Evolutionary conservation across 1,284 basidiomycete species (phyloP).

Genomic region (Neonothopanus nambi): DNA sequence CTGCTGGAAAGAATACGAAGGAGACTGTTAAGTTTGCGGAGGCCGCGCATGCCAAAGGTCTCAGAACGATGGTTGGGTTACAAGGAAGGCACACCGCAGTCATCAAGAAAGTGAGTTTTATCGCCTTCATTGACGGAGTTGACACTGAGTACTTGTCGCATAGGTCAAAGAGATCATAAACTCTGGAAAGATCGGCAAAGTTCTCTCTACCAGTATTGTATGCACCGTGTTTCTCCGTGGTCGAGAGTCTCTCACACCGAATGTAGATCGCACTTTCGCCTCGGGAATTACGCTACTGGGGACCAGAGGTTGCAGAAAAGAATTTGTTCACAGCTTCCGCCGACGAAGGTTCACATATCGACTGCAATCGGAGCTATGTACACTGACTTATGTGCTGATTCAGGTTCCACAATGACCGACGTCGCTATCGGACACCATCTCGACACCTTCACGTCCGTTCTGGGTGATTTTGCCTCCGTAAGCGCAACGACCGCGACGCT

Average conservation of each 20-base stretch:
- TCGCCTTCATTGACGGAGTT: not conserved
- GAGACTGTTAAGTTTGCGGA: constrained; percentile 34
- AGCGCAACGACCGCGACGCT: constrained; percentile 26
- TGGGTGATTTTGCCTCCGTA: constrained; percentile 34
- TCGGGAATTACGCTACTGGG: constrained; percentile 15
- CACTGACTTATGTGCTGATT: not conserved
- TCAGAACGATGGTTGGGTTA: constrained; percentile 33
- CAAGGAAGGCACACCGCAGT: constrained; percentile 30
- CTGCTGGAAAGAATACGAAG: constrained; percentile 29
- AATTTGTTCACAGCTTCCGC: constrained; percentile 16
- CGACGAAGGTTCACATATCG: constrained; percentile 14
- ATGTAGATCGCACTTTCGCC: constrained; percentile 18
- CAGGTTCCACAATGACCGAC: constrained; percentile 29
- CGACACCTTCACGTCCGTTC: constrained; percentile 25
- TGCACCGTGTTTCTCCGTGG: constrained; percentile 4
- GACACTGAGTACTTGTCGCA: not conserved
- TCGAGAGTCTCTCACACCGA: not conserved
- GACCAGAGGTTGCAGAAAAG: not conserved
- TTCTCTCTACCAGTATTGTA: constrained; percentile 32
- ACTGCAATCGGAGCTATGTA: not conserved
- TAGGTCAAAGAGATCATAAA: constrained; percentile 33
- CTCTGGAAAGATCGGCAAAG: constrained; percentile 32
- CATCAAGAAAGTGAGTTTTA: constrained; percentile 27
- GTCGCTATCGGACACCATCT: constrained; percentile 33
- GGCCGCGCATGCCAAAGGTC: constrained; percentile 30